These are phyloP conservation scores for Amanita subjunquillea DNA, from an alignment of 768 basidiomycete genomes.

Conservation along the genomic window DNA sequence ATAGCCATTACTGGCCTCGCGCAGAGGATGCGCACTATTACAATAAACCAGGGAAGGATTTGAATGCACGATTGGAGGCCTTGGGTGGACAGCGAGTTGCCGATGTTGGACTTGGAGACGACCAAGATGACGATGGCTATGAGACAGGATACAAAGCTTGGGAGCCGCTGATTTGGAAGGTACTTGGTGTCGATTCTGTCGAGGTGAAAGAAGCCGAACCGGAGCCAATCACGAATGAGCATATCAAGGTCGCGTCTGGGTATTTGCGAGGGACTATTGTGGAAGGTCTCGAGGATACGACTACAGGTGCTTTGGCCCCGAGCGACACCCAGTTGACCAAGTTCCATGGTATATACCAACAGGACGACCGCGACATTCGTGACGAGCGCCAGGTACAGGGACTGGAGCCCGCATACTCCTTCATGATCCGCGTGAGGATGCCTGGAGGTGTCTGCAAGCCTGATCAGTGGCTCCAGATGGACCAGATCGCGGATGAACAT, in stretches of 20 bases:
- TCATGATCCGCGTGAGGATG: slow-evolving; percentile 89
- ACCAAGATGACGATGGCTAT: slow-evolving; percentile 94
- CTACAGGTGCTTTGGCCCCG: slow-evolving; percentile 71
- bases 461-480: slow-evolving; percentile 90
- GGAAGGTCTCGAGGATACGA: slow-evolving; percentile 58
- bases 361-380: slow-evolving; percentile 97
- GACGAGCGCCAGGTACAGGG: slow-evolving; percentile 91
- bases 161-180: slow-evolving; percentile 92
- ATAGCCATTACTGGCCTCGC: slow-evolving; percentile 98
- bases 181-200: slow-evolving; percentile 80
- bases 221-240: slow-evolving; percentile 96
- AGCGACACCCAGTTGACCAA: slow-evolving; percentile 94
- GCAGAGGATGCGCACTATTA: slow-evolving; percentile 96
- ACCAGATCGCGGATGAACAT: slow-evolving; percentile 93
- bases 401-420: slow-evolving; percentile 64
- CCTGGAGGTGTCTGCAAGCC: slow-evolving; percentile 93
- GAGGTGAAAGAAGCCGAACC: slow-evolving; percentile 90
- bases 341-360: slow-evolving; percentile 95
- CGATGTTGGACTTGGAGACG: slow-evolving; percentile 81
- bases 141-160: slow-evolving; percentile 96
- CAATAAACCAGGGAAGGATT: slow-evolving; percentile 92
- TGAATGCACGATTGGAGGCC: slow-evolving; percentile 67
- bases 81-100: slow-evolving; percentile 74
- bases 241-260: slow-evolving; percentile 94
- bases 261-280: slow-evolving; percentile 92